These are phyloP conservation scores for Cantharellus cinnabarinus DNA, from an alignment of 768 basidiomycete genomes.

Conservation along the genomic window DNA sequence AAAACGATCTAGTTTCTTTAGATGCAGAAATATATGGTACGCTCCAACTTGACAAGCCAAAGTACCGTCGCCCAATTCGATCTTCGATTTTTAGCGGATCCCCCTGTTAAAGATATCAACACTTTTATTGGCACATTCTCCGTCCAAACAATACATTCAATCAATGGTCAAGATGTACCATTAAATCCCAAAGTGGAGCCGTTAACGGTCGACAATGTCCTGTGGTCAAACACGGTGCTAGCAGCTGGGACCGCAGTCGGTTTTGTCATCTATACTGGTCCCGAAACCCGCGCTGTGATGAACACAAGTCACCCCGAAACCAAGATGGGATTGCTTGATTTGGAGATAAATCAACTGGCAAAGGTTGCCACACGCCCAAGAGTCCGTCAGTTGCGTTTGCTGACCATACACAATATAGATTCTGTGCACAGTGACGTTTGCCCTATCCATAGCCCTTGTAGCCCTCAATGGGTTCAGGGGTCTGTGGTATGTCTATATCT, in stretches of 20 bases:
- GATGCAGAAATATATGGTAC: constrained; percentile 85
- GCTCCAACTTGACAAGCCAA: constrained; percentile 6
- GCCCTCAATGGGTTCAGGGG: constrained; percentile 93
- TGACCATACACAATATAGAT: constrained; percentile 33
- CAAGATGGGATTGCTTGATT: constrained; percentile 76
- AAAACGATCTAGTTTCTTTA: constrained; percentile 32
- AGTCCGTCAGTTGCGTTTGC: constrained; percentile 1
- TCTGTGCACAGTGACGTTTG: constrained; percentile 84
- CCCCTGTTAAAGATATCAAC: constrained; percentile 93
- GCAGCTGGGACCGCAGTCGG: constrained; percentile 88
- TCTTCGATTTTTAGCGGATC: constrained; percentile 40
- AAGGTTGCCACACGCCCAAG: constrained; percentile 34
- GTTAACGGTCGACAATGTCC: constrained; percentile 82
- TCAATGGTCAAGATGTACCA: constrained; percentile 20
- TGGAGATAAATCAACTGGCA: constrained; percentile 87
- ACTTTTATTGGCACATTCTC: constrained; percentile 88
- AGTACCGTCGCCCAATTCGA: constrained; percentile 3
- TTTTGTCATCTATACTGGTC: constrained; percentile 83
- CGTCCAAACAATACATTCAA: constrained; percentile 16
- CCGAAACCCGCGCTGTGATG: constrained; percentile 93
- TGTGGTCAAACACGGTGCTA: constrained; percentile 96
- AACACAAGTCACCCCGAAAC: constrained; percentile 95
- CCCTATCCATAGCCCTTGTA: constrained; percentile 74
- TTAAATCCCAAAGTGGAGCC: constrained; percentile 44
- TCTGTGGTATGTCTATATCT: constrained; percentile 87